phyloP scores from a whole-genome alignment of 305 asterid species.

The Fraxinus ornus region DNA sequence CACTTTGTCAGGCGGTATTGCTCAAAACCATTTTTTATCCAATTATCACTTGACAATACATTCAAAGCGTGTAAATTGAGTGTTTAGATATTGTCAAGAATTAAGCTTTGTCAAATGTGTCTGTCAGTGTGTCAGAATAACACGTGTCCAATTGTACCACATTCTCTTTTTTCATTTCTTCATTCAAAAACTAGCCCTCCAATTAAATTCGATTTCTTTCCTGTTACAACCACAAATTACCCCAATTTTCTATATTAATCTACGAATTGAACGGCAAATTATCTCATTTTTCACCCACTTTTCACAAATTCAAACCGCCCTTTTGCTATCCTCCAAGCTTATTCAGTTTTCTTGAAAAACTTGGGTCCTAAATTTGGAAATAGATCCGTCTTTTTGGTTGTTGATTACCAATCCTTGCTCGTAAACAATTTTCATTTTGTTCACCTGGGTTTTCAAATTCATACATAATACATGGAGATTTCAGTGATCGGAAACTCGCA shows the following conservation, averaged over 20 bases:
- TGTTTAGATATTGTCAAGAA: too few relatives aligned
- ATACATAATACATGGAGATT: conserved; percentile 45
- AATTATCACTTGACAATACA: too few relatives aligned
- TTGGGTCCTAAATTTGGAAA: neutral
- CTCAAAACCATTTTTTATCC: too few relatives aligned
- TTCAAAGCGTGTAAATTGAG: too few relatives aligned
- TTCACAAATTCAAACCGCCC: neutral
- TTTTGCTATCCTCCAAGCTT: neutral
- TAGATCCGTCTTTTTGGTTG: neutral
- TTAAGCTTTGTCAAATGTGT: neutral
- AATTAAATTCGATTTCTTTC: neutral
- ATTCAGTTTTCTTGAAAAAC: conserved; percentile 12
- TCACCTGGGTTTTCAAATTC: conserved; percentile 19
- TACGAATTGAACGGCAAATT: neutral
- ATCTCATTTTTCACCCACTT: neutral
- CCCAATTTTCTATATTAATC: neutral
- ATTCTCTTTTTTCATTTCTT: neutral
- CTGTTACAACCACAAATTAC: neutral
- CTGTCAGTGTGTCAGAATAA: neutral
- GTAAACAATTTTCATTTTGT: neutral
- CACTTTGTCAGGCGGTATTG: too few relatives aligned
- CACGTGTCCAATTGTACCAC: conserved; percentile 36
- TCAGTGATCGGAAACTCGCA: conserved; percentile 70
- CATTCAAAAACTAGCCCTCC: neutral
- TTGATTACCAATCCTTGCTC: neutral